Conservation (phyloP, 2,329 filamentous ascomycete genomes). For the Ceratocystis ficicola region DNA sequence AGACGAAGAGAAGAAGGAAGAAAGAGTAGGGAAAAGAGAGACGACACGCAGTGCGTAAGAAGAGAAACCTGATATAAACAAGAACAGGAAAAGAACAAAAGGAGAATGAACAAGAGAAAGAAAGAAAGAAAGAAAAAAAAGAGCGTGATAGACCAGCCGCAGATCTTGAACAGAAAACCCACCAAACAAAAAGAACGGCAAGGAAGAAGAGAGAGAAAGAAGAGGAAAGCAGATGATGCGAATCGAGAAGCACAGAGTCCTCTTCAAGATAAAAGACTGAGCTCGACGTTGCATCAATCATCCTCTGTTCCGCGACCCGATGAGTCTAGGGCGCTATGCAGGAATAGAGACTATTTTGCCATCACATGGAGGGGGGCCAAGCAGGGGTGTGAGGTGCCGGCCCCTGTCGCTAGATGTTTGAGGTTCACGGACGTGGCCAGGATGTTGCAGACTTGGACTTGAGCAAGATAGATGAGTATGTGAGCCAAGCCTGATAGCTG, state of each 20-base stretch:
- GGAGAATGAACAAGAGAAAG: background rate
- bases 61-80: background rate
- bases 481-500: background rate
- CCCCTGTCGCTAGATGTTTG: constrained; percentile 13
- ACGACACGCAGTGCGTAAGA: constrained; percentile 1
- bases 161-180: background rate
- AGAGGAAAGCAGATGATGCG: background rate
- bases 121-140: constrained; percentile 7
- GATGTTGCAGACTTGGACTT: background rate
- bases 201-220: background rate
- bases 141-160: background rate
- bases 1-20: background rate
- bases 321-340: background rate
- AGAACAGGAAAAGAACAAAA: constrained; percentile 1
- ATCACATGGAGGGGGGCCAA: background rate
- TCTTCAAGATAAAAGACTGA: constrained; percentile 4
- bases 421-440: constrained; percentile 16
- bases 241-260: background rate
- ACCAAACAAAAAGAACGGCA: background rate
- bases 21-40: background rate
- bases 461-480: background rate
- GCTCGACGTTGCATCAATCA: constrained; percentile 4
- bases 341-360: constrained; percentile 4
- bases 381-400: background rate
- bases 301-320: constrained; percentile 5